Evolutionary conservation across 306 rosid species (phyloP).

Genomic region (Dalbergia oliveri): DNA sequence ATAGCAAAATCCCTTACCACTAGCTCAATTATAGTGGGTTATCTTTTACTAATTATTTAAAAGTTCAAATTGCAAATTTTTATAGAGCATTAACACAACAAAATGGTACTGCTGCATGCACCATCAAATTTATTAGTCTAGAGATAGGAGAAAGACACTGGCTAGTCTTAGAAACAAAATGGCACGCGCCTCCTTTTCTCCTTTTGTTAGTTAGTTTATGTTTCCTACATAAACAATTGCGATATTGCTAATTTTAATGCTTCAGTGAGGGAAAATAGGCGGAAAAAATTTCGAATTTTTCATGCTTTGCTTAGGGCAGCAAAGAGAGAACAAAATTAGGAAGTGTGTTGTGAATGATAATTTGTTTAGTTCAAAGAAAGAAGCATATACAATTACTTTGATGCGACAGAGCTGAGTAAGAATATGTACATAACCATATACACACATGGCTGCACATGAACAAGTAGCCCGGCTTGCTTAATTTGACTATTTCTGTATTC

Average conservation of each 20-base stretch:
- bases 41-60: too few species aligned
- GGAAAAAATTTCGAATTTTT: slow-evolving; percentile 2
- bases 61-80: not conserved
- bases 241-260: not conserved
- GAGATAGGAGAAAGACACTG: not conserved
- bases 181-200: not conserved
- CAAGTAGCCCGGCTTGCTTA: slow-evolving; percentile 25
- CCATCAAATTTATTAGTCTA: not conserved
- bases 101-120: not conserved
- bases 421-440: not conserved
- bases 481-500: slow-evolving; percentile 26
- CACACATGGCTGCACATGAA: slow-evolving; percentile 50
- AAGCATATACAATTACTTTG: not conserved
- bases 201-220: not conserved
- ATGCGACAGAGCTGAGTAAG: not conserved
- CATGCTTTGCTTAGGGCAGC: not conserved
- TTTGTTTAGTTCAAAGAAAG: not conserved
- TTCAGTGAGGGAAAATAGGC: slow-evolving; percentile 22
- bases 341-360: not conserved
- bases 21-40: too few species aligned
- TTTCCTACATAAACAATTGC: not conserved
- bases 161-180: not conserved
- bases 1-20: too few species aligned
- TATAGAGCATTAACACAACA: not conserved
- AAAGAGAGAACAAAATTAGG: not conserved